Evolutionary conservation across 345 rosid species (phyloP).

Genomic region (Camelina neglecta): DNA sequence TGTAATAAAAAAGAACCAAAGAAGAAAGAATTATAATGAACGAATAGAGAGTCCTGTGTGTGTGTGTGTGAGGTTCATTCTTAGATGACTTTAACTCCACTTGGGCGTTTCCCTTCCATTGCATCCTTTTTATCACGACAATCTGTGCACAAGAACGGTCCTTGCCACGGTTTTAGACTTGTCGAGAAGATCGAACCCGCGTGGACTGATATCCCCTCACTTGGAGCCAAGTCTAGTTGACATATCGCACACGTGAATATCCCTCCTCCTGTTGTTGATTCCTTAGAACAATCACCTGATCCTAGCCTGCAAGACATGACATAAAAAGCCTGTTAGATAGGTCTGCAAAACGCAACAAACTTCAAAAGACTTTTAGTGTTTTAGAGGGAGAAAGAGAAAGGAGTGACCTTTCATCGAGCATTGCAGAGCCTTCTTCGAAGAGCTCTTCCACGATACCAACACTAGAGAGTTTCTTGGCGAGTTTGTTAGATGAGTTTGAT

Average conservation of each 20-base stretch:
- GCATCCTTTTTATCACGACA: conserved; percentile 89
- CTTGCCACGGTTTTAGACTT: conserved; percentile 86
- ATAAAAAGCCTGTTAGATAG: background rate
- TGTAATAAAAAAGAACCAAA: conserved; percentile 27
- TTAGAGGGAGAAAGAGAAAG: conserved; percentile 23
- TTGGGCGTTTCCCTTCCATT: conserved; percentile 92
- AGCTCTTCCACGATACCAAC: conserved; percentile 86
- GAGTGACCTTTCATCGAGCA: conserved; percentile 86
- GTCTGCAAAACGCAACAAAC: background rate
- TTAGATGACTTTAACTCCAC: conserved; percentile 70
- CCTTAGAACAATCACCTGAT: conserved; percentile 48
- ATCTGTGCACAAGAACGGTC: conserved; percentile 81
- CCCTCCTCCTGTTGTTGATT: conserved; percentile 61
- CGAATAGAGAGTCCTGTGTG: background rate
- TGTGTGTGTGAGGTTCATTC: background rate
- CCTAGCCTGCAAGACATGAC: conserved; percentile 62
- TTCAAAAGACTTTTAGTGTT: background rate
- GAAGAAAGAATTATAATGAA: conserved; percentile 47
- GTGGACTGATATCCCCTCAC: conserved; percentile 82
- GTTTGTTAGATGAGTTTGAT: conserved; percentile 61
- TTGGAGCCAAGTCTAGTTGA: conserved; percentile 77
- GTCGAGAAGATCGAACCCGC: conserved; percentile 78
- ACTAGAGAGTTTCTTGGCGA: conserved; percentile 69
- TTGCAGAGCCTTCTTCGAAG: conserved; percentile 96
- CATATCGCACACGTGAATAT: conserved; percentile 85